phyloP scores from a whole-genome alignment of 2,329 filamentous ascomycete species.

The Stemphylium beticola region DNA sequence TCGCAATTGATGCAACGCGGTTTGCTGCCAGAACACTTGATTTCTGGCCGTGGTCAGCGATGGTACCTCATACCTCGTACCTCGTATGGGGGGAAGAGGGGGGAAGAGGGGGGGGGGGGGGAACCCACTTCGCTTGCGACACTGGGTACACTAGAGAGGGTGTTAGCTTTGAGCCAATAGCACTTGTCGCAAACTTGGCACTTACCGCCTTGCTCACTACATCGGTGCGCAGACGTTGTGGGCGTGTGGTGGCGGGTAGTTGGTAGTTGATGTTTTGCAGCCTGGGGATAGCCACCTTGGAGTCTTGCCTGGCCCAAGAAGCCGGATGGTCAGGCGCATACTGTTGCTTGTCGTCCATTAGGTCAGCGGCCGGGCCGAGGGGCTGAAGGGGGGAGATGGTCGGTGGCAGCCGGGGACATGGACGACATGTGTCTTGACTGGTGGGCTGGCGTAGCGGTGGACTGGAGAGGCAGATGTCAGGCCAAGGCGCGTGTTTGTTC shows the following conservation, averaged over 20 bases:
- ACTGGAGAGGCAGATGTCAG: background rate
- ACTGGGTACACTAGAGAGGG: slow-evolving; percentile 20
- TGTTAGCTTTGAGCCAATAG: slow-evolving; percentile 4
- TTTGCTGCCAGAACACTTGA: slow-evolving; percentile 44
- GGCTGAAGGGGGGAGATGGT: background rate
- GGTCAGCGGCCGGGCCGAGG: background rate
- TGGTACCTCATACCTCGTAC: too few relatives aligned
- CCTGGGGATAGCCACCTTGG: slow-evolving; percentile 15
- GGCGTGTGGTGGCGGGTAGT: background rate
- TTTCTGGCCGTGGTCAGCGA: slow-evolving; percentile 23
- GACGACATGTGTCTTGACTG: background rate
- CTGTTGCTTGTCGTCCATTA: slow-evolving; percentile 1
- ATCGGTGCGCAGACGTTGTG: slow-evolving; percentile 9
- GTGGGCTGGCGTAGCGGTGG: too few relatives aligned
- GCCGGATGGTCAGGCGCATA: slow-evolving; percentile 1
- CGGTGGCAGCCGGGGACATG: background rate
- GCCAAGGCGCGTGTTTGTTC: background rate
- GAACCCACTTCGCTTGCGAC: slow-evolving; percentile 26
- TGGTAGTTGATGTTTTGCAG: slow-evolving; percentile 4
- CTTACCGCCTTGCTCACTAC: slow-evolving; percentile 24
- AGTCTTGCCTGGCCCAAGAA: background rate
- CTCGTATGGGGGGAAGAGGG: too few relatives aligned
- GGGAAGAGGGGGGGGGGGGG: too few relatives aligned
- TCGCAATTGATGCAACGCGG: slow-evolving; percentile 43
- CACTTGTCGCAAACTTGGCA: background rate